Evolutionary conservation across 805 yeast genomes (phyloP).

Genomic region (Nakazawaea wyomingensis): DNA sequence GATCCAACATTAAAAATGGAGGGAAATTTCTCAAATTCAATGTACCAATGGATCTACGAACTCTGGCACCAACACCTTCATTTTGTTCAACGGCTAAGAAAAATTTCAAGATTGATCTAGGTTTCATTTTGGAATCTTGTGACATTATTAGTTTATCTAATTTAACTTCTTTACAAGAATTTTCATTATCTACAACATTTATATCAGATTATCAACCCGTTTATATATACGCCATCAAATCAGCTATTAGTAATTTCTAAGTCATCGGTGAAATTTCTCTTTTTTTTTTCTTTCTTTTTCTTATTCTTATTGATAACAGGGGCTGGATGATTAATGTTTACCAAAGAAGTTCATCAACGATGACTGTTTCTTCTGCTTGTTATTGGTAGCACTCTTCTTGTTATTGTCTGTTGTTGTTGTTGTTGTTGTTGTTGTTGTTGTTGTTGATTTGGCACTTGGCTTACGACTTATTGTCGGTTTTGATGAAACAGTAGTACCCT

Average conservation of each 20-base stretch:
- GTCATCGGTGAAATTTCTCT: constrained; percentile 6
- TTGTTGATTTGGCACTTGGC: no score
- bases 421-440: constrained; percentile 17
- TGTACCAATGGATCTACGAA: constrained; percentile 76
- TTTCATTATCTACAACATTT: not conserved
- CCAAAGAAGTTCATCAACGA: constrained; percentile 46
- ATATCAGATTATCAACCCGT: not conserved
- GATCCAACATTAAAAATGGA: constrained; percentile 80
- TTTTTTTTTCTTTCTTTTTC: not conserved
- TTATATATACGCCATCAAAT: not conserved
- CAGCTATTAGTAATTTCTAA: constrained; percentile 10
- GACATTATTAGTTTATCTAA: not conserved
- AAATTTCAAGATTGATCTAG: constrained; percentile 44
- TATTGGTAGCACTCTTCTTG: constrained; percentile 13
- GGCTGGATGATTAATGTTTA: constrained; percentile 21
- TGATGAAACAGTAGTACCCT: no score
- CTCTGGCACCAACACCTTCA: constrained; percentile 88
- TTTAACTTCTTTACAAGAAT: no score
- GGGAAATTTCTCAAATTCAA: constrained; percentile 64
- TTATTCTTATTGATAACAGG: not conserved
- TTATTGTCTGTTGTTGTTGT: constrained; percentile 9
- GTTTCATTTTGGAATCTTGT: constrained; percentile 8
- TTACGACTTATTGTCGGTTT: not conserved
- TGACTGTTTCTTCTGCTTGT: constrained; percentile 33
- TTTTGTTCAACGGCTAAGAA: constrained; percentile 62